Evolutionary conservation across 2,329 filamentous ascomycete species (phyloP).

Genomic region (Onygenales sp.): DNA sequence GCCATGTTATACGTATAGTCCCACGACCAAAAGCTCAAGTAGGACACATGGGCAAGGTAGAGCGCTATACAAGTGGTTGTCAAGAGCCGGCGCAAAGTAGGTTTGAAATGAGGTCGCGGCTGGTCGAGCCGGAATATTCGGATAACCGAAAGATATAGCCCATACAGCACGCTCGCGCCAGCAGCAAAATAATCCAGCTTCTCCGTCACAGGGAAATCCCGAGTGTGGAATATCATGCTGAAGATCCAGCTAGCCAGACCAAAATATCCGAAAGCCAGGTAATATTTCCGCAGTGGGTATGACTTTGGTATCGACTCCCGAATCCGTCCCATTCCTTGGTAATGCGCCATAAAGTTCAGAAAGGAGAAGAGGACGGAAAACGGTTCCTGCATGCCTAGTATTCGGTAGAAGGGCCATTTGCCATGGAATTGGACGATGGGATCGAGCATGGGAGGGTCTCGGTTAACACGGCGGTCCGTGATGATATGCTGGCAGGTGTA

Average conservation of each 20-base stretch:
- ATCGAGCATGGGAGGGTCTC: conserved; percentile 53
- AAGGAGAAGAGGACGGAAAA: conserved; percentile 89
- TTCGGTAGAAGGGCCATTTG: conserved; percentile 93
- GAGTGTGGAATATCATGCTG: conserved; percentile 83
- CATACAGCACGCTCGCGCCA: conserved; percentile 81
- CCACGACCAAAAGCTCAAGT: conserved; percentile 78
- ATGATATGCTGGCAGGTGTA: conserved; percentile 95
- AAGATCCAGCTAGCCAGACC: conserved; percentile 78
- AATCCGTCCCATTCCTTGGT: conserved; percentile 62
- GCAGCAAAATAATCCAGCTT: conserved; percentile 95
- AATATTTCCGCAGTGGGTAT: conserved; percentile 73
- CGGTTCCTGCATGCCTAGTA: conserved; percentile 90
- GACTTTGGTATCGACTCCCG: conserved; percentile 58
- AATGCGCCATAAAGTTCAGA: conserved; percentile 82
- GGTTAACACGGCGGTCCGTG: conserved; percentile 59
- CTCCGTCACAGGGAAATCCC: conserved; percentile 79
- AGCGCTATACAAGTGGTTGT: conserved; percentile 60
- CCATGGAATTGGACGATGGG: conserved; percentile 88
- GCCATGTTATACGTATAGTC: conserved; percentile 98
- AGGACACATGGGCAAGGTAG: conserved; percentile 69
- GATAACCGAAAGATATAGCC: conserved; percentile 75
- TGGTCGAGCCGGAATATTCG: conserved; percentile 75
- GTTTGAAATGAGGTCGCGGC: conserved; percentile 35
- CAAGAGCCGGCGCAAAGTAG: conserved; percentile 60
- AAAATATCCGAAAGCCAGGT: conserved; percentile 68